Base-by-base conservation (phyloP, 192 early-diverging fungal genomes). In the Phycomyces nitens region DNA sequence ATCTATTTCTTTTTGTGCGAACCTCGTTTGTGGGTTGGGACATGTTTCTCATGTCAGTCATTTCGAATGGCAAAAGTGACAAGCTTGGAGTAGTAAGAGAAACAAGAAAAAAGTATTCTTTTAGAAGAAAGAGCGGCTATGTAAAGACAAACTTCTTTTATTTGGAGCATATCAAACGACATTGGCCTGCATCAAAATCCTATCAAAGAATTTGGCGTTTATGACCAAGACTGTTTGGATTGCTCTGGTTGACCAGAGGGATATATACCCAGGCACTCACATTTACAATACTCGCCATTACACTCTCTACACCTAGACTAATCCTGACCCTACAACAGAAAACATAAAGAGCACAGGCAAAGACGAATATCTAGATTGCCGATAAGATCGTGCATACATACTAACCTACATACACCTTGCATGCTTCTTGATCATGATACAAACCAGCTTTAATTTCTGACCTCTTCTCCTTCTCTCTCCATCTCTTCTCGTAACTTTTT, bases 151-250 rank as follows among this genome's bases (percentile, higher is more conserved):
- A n/a, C 44, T 18, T 47, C 15, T 47, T 47, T 47, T 47, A 14
- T 47, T 1, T 47, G 18, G 18, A 47, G 18, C 44, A 47, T 47
- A 47, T 14, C 44, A 47, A 47, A 47, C 44, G 44, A 47, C 12
- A n/a, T 61, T 50, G 20, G 59, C 26, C 59, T 47, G 59, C 59
- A 61, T 61, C 59, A 56, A 56, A 56, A 56, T 56, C 24, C 15
- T 56, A 29, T 11, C 27, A 56, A 56, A 56, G 54, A 56, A 56
- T 56, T 56, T 56, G 54, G 12, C n/a, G 23, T 55, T 27, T 29
- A 26, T 14, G 1, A 23, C 9, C 29, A 29, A 34, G 54, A 23
- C 15, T 56, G 21, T 62, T 22, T 21, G 49, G 34, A 24, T 29
- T 43, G 42, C 43, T 42, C 21, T 59, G 55, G 55, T 38, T 29